Conservation (phyloP, 2,329 filamentous ascomycete species). For the Claviceps capensis region DNA sequence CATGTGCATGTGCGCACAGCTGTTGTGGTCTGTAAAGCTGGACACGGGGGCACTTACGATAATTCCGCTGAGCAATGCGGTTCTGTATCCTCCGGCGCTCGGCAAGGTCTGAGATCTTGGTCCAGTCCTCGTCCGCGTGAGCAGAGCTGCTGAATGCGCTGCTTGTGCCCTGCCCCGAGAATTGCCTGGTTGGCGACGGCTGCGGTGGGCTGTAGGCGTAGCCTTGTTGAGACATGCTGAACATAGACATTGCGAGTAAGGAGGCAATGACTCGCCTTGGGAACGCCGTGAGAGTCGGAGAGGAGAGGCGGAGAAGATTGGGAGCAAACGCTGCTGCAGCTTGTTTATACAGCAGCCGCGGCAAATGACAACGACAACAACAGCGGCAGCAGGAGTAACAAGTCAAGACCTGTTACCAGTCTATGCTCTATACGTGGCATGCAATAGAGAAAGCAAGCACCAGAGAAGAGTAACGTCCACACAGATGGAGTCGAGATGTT, state of each 20-base stretch:
- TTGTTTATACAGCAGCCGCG: too few relatives aligned
- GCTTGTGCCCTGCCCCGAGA: slow-evolving; percentile 64
- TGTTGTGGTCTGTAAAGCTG: not conserved
- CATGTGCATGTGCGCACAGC: not conserved
- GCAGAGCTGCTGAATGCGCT: slow-evolving; percentile 91
- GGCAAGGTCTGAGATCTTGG: slow-evolving; percentile 93
- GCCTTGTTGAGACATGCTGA: slow-evolving; percentile 20
- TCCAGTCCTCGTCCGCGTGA: slow-evolving; percentile 97
- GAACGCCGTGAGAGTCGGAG: not conserved
- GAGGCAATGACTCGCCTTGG: not conserved
- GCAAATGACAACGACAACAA: too few relatives aligned
- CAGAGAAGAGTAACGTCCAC: not conserved
- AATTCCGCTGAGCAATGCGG: slow-evolving; percentile 93
- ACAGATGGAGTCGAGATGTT: too few relatives aligned
- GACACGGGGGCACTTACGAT: slow-evolving; percentile 48
- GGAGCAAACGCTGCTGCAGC: not conserved
- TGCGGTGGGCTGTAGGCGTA: slow-evolving; percentile 17
- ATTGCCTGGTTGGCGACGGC: slow-evolving; percentile 43
- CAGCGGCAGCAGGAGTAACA: not conserved
- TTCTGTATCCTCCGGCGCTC: slow-evolving; percentile 93
- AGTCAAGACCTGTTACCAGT: not conserved
- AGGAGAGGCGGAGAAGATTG: not conserved
- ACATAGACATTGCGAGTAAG: slow-evolving; percentile 20
- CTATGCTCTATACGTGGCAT: not conserved
- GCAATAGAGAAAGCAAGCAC: not conserved